phyloP scores from a whole-genome alignment of 129 eudicot species.

The Mikania micrantha region DNA sequence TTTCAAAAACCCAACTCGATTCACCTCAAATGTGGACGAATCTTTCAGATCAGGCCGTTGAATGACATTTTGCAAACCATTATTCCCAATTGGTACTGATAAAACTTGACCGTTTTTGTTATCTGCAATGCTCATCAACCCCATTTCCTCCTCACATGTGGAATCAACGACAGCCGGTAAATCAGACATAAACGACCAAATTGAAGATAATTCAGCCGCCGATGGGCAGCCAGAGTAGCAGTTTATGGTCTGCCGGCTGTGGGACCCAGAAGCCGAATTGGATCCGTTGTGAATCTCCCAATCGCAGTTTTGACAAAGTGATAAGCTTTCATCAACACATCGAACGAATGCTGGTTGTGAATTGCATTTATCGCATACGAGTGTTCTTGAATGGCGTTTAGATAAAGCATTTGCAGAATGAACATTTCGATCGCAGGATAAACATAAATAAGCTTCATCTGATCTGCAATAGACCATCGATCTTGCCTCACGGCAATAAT shows the following conservation, averaged over 20 bases:
- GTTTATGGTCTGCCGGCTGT: conserved; percentile 43
- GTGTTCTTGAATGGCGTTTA: conserved; percentile 72
- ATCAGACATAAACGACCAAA: conserved; percentile 61
- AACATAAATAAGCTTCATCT: conserved; percentile 81
- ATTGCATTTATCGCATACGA: conserved; percentile 73
- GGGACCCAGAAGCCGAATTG: no score
- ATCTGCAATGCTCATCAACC: conserved; percentile 53
- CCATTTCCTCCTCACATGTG: conserved; percentile 51
- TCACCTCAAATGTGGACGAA: no score
- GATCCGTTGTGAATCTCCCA: conserved; percentile 50
- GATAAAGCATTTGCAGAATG: conserved; percentile 91
- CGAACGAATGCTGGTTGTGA: conserved; percentile 69
- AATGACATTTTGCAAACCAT: conserved; percentile 1
- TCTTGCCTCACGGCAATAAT: conserved; percentile 72
- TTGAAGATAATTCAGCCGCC: conserved; percentile 45
- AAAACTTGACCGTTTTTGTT: conserved; percentile 17
- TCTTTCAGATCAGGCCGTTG: no score
- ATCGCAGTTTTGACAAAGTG: conserved; percentile 83
- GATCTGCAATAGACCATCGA: conserved; percentile 82
- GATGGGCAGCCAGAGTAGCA: conserved; percentile 79
- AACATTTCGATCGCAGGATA: conserved; percentile 75
- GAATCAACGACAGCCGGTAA: conserved; percentile 18
- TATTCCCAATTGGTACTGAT: no score
- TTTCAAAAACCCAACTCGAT: no score
- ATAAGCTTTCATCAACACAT: conserved; percentile 61